Percentiles rank a stretch among this genome's conserved stretches.
These are phyloP conservation scores for Luvunga scandens DNA, from an alignment of 345 rosid genomes.

Conservation along the genomic window DNA sequence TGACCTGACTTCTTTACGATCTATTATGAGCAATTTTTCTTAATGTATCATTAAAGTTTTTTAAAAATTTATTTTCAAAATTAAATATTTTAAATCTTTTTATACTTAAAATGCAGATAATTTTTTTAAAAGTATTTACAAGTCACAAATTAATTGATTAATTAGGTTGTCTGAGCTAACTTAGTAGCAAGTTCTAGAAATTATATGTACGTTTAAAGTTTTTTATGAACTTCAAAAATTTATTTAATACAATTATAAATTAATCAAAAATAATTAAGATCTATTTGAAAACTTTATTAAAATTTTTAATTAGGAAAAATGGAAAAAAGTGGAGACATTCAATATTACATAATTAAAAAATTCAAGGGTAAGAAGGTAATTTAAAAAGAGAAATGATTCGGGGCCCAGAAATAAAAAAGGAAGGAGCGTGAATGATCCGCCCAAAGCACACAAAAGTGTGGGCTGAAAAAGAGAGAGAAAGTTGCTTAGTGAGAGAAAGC, in stretches of 20 bases:
- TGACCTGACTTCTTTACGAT: background rate
- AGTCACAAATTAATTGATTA: background rate
- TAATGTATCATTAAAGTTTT: too few species aligned
- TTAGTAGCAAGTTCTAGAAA: background rate
- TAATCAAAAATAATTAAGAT: too few species aligned
- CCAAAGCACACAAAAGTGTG: conserved; percentile 38
- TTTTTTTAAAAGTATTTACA: too few species aligned
- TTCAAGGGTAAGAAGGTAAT: conserved; percentile 28
- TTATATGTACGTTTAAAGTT: too few species aligned
- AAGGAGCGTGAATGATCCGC: conserved; percentile 54
- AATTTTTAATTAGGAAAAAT: too few species aligned
- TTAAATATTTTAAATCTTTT: too few species aligned
- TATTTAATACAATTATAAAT: too few species aligned
- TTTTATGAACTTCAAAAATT: background rate
- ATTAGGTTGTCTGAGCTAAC: background rate
- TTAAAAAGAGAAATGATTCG: conserved; percentile 5
- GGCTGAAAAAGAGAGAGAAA: conserved; percentile 37
- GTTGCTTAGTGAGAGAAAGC: conserved; percentile 18
- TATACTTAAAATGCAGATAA: too few species aligned
- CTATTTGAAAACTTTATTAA: too few species aligned
- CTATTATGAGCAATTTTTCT: background rate
- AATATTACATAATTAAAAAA: too few species aligned
- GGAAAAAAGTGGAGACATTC: background rate
- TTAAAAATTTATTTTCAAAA: too few species aligned
- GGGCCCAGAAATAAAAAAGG: conserved; percentile 20